phyloP scores from a whole-genome alignment of 768 basidiomycete genomes.

The Leucosporidium creatinivorum region DNA sequence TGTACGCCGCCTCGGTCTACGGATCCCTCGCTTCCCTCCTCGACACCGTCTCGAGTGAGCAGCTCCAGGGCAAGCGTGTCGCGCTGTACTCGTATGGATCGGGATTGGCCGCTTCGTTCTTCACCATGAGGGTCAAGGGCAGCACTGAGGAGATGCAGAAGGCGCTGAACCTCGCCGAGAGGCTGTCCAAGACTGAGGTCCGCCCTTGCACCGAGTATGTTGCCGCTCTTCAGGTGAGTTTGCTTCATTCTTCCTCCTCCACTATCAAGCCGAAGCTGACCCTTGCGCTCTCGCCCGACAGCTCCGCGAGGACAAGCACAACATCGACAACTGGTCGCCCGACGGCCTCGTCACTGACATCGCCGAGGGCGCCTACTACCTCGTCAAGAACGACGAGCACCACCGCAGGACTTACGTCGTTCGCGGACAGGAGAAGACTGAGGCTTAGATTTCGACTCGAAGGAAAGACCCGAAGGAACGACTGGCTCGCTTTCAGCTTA shows the following conservation, averaged over 20 bases:
- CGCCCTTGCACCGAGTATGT: conserved; percentile 89
- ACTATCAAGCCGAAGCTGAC: neutral
- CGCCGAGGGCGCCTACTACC: conserved; percentile 90
- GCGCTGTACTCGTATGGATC: conserved; percentile 94
- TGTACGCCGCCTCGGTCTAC: conserved; percentile 95
- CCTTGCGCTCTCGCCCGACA: conserved; percentile 39
- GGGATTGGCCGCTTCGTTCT: conserved; percentile 93
- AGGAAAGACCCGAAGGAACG: too few relatives aligned
- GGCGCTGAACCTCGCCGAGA: conserved; percentile 71
- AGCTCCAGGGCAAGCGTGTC: conserved; percentile 72
- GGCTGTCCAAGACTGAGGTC: conserved; percentile 78
- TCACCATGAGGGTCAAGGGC: conserved; percentile 75
- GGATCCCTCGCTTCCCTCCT: conserved; percentile 86
- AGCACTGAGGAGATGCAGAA: conserved; percentile 71
- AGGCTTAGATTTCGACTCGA: neutral
- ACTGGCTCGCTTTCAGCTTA: too few relatives aligned
- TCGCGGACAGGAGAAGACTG: conserved; percentile 9
- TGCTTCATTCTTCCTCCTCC: neutral
- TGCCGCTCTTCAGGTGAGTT: conserved; percentile 54
- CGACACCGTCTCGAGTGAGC: conserved; percentile 60
- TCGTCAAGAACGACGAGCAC: conserved; percentile 79
- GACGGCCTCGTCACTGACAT: conserved; percentile 82
- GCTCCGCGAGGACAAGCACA: conserved; percentile 97
- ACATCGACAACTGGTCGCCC: conserved; percentile 74
- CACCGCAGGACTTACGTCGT: conserved; percentile 80